A percentile compares a stretch with the other conserved stretches of the same genome.
phyloP scores from a whole-genome alignment of 1,139 yeast species.

The Tardiomyces digboiensis region DNA sequence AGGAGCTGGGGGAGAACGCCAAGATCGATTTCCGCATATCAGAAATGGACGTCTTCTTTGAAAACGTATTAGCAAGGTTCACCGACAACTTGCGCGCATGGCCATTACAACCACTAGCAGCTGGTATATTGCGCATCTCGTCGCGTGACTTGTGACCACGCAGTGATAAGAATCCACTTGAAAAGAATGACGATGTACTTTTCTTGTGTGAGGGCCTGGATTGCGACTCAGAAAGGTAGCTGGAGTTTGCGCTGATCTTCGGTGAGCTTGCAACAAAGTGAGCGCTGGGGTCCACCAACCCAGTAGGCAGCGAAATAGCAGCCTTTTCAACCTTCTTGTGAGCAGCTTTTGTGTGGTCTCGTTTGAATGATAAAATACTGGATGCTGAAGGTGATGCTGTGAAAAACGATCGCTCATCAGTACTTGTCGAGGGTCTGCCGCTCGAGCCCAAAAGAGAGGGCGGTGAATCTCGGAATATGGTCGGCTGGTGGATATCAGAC shows the following conservation, averaged over 20 bases:
- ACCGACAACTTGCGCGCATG: slow-evolving; percentile 4
- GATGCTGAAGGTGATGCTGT: slow-evolving; percentile 7
- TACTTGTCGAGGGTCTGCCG: too few relatives aligned
- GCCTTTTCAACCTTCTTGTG: slow-evolving; percentile 15
- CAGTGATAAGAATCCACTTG: slow-evolving; percentile 7
- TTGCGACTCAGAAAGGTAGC: slow-evolving; percentile 5
- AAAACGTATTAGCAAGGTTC: neutral
- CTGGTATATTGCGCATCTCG: slow-evolving; percentile 1
- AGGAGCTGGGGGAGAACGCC: slow-evolving; percentile 2
- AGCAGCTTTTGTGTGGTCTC: slow-evolving; percentile 10
- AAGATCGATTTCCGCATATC: slow-evolving; percentile 5
- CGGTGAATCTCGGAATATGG: too few relatives aligned
- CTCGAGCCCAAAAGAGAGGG: too few relatives aligned
- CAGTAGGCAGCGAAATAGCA: slow-evolving; percentile 17
- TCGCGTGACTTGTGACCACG: slow-evolving; percentile 5
- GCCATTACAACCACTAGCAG: slow-evolving; percentile 2
- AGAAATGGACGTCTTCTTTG: slow-evolving; percentile 1
- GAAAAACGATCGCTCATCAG: slow-evolving; percentile 3
- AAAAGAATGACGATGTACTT: slow-evolving; percentile 11
- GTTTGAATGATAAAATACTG: slow-evolving; percentile 16
- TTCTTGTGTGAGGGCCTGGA: slow-evolving; percentile 8
- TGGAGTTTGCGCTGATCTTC: slow-evolving; percentile 3
- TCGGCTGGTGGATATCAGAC: neutral
- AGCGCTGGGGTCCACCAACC: slow-evolving; percentile 14
- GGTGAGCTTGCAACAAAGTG: slow-evolving; percentile 11